Conservation (phyloP, 192 early-diverging fungal species). For the Coemansia sp. region DNA sequence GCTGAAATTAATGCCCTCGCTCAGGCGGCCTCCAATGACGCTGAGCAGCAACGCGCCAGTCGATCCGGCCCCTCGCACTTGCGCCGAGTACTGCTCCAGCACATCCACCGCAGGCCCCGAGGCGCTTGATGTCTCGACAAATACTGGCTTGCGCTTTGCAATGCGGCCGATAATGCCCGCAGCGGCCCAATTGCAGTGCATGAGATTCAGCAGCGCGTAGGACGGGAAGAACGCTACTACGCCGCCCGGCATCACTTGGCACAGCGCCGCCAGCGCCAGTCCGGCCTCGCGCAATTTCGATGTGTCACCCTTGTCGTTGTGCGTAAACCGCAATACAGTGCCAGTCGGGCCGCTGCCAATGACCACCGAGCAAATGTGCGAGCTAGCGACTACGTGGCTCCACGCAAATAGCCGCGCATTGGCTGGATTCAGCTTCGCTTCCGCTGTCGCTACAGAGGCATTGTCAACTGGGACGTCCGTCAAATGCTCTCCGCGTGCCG, state of each 20-base stretch:
- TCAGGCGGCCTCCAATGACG: slow-evolving; percentile 90
- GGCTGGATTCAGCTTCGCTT: slow-evolving; percentile 7
- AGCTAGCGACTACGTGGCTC: slow-evolving; percentile 81
- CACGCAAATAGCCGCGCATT: slow-evolving; percentile 73
- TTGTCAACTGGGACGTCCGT: not conserved
- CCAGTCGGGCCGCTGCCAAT: slow-evolving; percentile 69
- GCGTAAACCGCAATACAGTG: slow-evolving; percentile 68
- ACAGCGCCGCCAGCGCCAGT: slow-evolving; percentile 66
- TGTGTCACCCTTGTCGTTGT: slow-evolving; percentile 18
- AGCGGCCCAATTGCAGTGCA: slow-evolving; percentile 58
- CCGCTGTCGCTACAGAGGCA: not conserved
- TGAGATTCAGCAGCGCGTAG: slow-evolving; percentile 73
- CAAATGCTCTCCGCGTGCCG: slow-evolving; percentile 1
- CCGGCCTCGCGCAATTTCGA: slow-evolving; percentile 70
- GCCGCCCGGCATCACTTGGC: slow-evolving; percentile 77
- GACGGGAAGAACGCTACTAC: slow-evolving; percentile 90
- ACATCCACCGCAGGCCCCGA: slow-evolving; percentile 53
- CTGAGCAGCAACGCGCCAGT: slow-evolving; percentile 81
- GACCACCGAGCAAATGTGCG: slow-evolving; percentile 72
- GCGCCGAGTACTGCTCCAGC: slow-evolving; percentile 63
- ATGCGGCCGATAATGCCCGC: slow-evolving; percentile 57
- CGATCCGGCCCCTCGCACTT: slow-evolving; percentile 39
- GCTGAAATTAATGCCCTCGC: slow-evolving; percentile 92
- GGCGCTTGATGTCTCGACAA: slow-evolving; percentile 66
- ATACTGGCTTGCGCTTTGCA: slow-evolving; percentile 67